Evolutionary conservation across 306 rosid genomes (phyloP), one percentile per base, ranked within the genome.

Genomic region (Sphenostylis stenocarpa): DNA sequence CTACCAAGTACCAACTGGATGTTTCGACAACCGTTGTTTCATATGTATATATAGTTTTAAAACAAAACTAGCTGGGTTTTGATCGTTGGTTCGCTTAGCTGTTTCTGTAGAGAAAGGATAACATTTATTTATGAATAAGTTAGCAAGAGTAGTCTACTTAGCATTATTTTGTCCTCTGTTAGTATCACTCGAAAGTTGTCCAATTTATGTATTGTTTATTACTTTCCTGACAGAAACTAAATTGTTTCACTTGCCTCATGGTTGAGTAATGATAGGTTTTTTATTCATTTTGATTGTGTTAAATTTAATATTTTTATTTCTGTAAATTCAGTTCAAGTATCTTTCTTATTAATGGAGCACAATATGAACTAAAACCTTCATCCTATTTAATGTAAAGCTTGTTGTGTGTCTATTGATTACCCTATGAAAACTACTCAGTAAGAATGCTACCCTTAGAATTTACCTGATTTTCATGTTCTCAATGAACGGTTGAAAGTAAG

Each of bases 31-130:
- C 52, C 76, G 49, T 77, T 80, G 73, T 67, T 56, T 62, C 64
- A 60, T 82, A 67, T 79, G 70, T 91, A 82, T 81, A 86, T 85
- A 86, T 75, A 70, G 64, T 71, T n/a, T 80, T 24, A 48, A 58
- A 83, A 75, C 87, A 61, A 84, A 6, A 26, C 55, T 84, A 69
- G 45, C 72, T 71, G 52, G 79, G 78, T 49, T 84, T 72, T 62
- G 71, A 12, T 72, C 68, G 31, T 21, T 60, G 56, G 84, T 78
- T 56, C 38, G 67, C 38, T 55, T 26, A 44, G 41, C 24, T 75
- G 45, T 61, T 60, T 78, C 61, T 61, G 39, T 84, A 85, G 86
- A 82, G 89, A 86, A 71, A 80, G 77, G 58, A 45, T 80, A 62
- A 38, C 67, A 87, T 80, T 76, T 76, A 57, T 62, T 33, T 66